Evolutionary conservation across 257 asterid species (phyloP), one percentile per base, ranked within the genome.

Genomic region (Jacaranda copaia): DNA sequence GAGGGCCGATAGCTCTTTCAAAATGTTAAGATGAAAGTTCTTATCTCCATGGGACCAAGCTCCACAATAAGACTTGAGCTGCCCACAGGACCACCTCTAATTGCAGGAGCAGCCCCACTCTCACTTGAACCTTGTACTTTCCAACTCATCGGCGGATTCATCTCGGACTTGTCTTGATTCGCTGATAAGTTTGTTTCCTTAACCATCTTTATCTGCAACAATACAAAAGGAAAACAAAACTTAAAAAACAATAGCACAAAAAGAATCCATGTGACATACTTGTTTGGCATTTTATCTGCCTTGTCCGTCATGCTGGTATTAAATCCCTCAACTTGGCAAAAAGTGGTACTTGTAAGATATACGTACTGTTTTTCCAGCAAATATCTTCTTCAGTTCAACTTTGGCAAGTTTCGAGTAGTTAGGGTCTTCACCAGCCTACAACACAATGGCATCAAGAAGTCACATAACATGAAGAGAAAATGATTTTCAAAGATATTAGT

Each of bases 21-120:
- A 80, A 92, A 90, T 18, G 59, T 80, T 73, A 93, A 43, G 56
- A 90, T 13, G 74, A 93, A 93, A 8, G 98, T 93, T 39, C 97
- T 88, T 63, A 93, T 92, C 83, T 93, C 98, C 97, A 93, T 93
- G 1, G 98, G 97, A 43, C 92, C 92, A 74, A 93, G 96, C 87
- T 93, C 92, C 4, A 90, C 92, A 9, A 87, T 49, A 16, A 85
- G 90, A 11, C 68, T 78, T 2, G 91, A 83, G 46, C 57, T 67
- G 69, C 81, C 81, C 9, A 91, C 82, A 15, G 85, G 81, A 42
- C 84, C 85, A 11, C 97, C 97, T 77, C 83, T 83, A 15, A 82
- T 46, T 13, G 90, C 32, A 25, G 32, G 85, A 75, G 80, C 69
- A 40, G 82, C 12, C 40, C 67, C 81, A 18, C 61, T 53, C 4